These are phyloP conservation scores for Geranium incanum DNA, from an alignment of 441 rosid genomes.

Conservation along the genomic window DNA sequence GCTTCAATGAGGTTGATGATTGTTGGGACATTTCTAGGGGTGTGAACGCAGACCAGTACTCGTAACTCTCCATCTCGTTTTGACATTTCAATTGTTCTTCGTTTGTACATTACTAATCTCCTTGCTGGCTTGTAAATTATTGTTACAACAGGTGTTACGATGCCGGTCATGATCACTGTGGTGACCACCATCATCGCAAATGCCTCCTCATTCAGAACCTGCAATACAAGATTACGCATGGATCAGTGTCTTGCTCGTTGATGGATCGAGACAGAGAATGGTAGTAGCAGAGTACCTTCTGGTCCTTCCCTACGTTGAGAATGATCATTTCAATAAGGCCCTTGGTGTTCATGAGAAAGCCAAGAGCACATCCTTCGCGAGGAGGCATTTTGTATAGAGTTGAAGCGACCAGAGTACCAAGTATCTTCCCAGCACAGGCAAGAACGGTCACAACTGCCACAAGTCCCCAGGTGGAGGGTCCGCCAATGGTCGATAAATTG, in stretches of 20 bases:
- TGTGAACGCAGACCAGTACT: constrained; percentile 63
- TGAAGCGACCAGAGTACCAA: constrained; percentile 54
- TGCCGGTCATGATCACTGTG: constrained; percentile 66
- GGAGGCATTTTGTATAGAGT: constrained; percentile 55
- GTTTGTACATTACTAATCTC: constrained; percentile 55
- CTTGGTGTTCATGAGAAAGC: constrained; percentile 85
- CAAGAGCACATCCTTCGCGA: constrained; percentile 78
- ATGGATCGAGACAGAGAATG: not conserved
- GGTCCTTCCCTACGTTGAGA: constrained; percentile 86
- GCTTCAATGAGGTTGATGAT: constrained; percentile 79
- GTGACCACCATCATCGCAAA: constrained; percentile 80
- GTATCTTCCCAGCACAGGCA: constrained; percentile 62
- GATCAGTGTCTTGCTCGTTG: not conserved
- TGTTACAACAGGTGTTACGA: constrained; percentile 60
- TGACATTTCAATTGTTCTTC: constrained; percentile 50
- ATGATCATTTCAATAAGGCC: constrained; percentile 91
- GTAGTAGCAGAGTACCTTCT: constrained; percentile 39
- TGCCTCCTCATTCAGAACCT: constrained; percentile 66
- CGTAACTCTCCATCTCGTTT: constrained; percentile 70
- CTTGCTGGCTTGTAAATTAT: constrained; percentile 55
- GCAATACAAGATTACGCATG: constrained; percentile 15
- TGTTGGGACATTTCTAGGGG: constrained; percentile 82
- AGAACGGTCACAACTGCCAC: constrained; percentile 44
- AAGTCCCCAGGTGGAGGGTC: constrained; percentile 45
- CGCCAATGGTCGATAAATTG: constrained; percentile 34